phyloP scores from a whole-genome alignment of 768 basidiomycete genomes.

The Wakefieldia striispora region DNA sequence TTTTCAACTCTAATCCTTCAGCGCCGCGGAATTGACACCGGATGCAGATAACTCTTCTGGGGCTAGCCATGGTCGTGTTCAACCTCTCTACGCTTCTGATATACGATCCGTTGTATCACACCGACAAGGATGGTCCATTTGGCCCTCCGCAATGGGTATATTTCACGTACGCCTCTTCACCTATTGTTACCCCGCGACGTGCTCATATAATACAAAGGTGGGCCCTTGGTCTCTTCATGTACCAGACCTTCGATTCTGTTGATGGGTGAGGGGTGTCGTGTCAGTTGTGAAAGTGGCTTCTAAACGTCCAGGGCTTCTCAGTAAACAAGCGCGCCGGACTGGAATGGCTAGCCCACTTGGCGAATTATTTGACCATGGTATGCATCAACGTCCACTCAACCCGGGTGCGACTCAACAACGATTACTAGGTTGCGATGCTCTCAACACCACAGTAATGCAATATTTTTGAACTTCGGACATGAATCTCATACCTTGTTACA shows the following conservation, averaged over 20 bases:
- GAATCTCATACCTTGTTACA: slow-evolving; percentile 29
- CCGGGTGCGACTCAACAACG: not conserved
- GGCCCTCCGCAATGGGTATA: slow-evolving; percentile 86
- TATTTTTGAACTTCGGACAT: not conserved
- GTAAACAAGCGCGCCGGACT: slow-evolving; percentile 93
- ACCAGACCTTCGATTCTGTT: slow-evolving; percentile 87
- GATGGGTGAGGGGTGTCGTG: slow-evolving; percentile 60
- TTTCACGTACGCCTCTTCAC: slow-evolving; percentile 63
- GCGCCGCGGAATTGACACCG: not conserved
- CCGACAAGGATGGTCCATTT: slow-evolving; percentile 58
- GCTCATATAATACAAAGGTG: slow-evolving; percentile 49
- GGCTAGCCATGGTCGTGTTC: slow-evolving; percentile 73
- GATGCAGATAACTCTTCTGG: slow-evolving; percentile 83
- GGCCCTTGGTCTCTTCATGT: slow-evolving; percentile 84
- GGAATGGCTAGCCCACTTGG: slow-evolving; percentile 98
- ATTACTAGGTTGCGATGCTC: slow-evolving; percentile 75
- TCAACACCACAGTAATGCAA: slow-evolving; percentile 82
- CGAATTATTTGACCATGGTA: slow-evolving; percentile 98
- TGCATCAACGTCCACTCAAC: slow-evolving; percentile 9
- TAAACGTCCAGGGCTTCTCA: slow-evolving; percentile 25
- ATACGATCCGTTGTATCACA: slow-evolving; percentile 77
- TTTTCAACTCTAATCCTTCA: slow-evolving; percentile 3
- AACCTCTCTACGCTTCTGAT: slow-evolving; percentile 84
- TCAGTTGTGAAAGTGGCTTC: not conserved
- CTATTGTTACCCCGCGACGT: not conserved